Evolutionary conservation across 108 stramenopile genomes (phyloP).

Genomic region (Nitzschia putrida): DNA sequence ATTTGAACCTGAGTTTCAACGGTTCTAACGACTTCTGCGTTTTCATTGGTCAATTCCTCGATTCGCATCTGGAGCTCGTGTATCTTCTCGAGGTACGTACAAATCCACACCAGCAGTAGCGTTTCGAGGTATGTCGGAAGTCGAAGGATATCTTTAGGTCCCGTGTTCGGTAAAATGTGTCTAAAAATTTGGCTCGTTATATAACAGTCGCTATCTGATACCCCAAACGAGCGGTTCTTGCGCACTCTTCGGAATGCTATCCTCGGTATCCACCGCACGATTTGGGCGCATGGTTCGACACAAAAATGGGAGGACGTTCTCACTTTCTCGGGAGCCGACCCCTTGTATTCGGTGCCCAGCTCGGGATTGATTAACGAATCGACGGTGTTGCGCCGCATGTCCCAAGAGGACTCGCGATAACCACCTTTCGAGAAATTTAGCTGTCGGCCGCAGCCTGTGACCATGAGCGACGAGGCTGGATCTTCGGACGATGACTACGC

Average conservation of each 20-base stretch:
- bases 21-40: no score
- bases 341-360: not conserved
- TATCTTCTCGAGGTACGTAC: no score
- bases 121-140: no score
- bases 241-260: not conserved
- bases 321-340: constrained; percentile 21
- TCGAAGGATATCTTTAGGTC: no score
- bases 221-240: not conserved
- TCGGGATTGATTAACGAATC: constrained; percentile 6
- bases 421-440: constrained; percentile 16
- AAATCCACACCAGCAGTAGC: no score
- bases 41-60: no score
- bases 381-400: not conserved
- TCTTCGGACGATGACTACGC: constrained; percentile 64
- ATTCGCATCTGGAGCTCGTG: no score
- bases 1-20: no score
- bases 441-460: constrained; percentile 19
- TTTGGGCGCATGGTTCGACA: not conserved
- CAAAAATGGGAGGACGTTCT: constrained; percentile 2
- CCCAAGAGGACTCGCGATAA: not conserved
- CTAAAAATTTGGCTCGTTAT: not conserved
- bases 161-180: not conserved
- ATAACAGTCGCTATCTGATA: not conserved
- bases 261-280: not conserved
- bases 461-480: constrained; percentile 48